These are phyloP conservation scores for Ramichloridium luteum DNA, from an alignment of 2,329 filamentous ascomycete species.

Conservation along the genomic window DNA sequence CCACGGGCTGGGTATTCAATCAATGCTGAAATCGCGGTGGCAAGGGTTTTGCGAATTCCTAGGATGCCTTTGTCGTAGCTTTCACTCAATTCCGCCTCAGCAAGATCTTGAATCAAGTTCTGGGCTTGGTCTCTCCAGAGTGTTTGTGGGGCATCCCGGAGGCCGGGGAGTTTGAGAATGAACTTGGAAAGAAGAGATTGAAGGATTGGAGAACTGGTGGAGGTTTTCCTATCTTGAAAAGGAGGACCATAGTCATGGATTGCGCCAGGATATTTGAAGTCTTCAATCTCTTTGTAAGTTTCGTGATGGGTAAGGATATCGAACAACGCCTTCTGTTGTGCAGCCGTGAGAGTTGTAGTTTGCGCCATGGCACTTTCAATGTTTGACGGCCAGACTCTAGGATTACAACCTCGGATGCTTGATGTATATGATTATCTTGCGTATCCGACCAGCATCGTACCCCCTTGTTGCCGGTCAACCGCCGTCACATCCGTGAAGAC, in stretches of 20 bases:
- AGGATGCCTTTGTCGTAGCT: conserved; percentile 70
- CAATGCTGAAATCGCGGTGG: conserved; percentile 57
- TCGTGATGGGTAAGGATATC: conserved; percentile 44
- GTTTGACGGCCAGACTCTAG: too few relatives aligned
- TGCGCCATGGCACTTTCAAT: conserved; percentile 9
- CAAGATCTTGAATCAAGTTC: conserved; percentile 49
- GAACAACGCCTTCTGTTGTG: conserved; percentile 40
- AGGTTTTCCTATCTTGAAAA: conserved; percentile 41
- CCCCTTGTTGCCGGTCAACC: too few relatives aligned
- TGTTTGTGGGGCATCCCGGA: conserved; percentile 48
- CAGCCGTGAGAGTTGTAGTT: conserved; percentile 26
- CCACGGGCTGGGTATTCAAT: conserved; percentile 59
- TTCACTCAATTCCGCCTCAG: conserved; percentile 59
- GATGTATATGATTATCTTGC: too few relatives aligned
- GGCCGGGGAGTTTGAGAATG: conserved; percentile 52
- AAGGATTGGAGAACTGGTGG: conserved; percentile 50
- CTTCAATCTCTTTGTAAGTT: conserved; percentile 54
- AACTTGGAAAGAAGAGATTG: conserved; percentile 56
- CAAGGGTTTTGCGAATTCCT: conserved; percentile 61
- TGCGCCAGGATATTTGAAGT: conserved; percentile 53
- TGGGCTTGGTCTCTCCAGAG: conserved; percentile 56
- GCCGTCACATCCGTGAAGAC: too few relatives aligned
- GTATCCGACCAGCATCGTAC: too few relatives aligned
- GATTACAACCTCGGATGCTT: too few relatives aligned
- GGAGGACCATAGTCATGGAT: conserved; percentile 60